Evolutionary conservation across 1,284 basidiomycete species (phyloP), one percentile per base, ranked within the genome.

Genomic region (Dichomitus squalens): DNA sequence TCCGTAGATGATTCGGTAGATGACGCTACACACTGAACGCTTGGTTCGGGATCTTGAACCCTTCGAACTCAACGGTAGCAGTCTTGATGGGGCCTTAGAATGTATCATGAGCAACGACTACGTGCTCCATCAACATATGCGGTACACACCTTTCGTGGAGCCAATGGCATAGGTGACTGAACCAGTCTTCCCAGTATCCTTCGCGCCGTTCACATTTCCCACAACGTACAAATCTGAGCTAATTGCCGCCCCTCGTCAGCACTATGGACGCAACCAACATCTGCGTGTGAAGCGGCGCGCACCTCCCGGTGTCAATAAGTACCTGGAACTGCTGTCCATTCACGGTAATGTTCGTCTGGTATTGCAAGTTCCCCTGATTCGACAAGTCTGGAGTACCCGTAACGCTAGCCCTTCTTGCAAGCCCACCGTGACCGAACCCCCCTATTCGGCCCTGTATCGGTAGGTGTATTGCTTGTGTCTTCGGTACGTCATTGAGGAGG

Each of bases 261-360:
- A 11, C 11, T 11, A 11, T 56, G 38, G 39, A 38, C 6, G 33
- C 25, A 18, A 27, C 3, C 4, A 11, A 16, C 7, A 20, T 5
- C 23, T 7, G 23, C 31, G 25, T 14, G 20, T 18, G 16, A 43
- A 23, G 43, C 34, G 54, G 56, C 27, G 51, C 44, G 44, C 58
- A 86, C 88, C 86, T 89, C 52, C 87, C 88, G 5, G 87, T 88
- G 65, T 90, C 87, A 55, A 90, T 77, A 49, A 86, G 68, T 49
- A 86, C 75, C 16, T 72, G 69, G 65, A 83, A 83, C 3, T 60
- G 55, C n/a, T 71, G 60, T 12, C 77, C 80, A 34, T 83, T 82
- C 39, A 89, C 69, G 3, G 78, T 76, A 53, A 86, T 72, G 54
- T 83, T 81, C 25, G 80, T 77, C 52, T 73, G 74, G 62, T 88